Evolutionary conservation across 192 early-diverging fungal genomes (phyloP), one percentile per base, ranked within the genome.

Genomic region (Gamsiella multidivaricata): DNA sequence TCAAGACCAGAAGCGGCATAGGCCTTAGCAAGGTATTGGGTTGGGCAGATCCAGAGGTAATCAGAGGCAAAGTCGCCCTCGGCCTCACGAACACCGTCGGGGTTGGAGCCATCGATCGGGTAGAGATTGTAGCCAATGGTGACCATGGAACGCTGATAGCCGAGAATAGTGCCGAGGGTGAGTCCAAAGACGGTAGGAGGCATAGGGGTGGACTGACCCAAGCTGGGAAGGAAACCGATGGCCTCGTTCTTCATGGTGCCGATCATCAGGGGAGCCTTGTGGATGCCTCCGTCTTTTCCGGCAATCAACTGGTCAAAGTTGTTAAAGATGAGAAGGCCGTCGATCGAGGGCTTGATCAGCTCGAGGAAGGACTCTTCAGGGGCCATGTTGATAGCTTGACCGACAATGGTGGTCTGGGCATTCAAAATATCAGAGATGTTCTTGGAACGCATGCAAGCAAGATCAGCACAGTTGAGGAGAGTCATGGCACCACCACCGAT

Each of bases 221-320:
- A 56, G 31, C 65, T 63, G 20, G 74, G 74, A 23, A 78, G 66
- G 74, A 78, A 78, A 58, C 74, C 74, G n/a, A 51, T 54, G 33
- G 65, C 74, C 74, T 78, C 74, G 36, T 78, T 64, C 65, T 64
- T 62, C 74, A 78, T 78, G 65, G 74, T 78, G 42, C 74, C 74
- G 46, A 78, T 68, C 46, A 78, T 69, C 18, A 78, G 54, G 22
- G 74, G 74, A 25, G 69, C 74, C 61, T 78, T 64, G 20, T 41
- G 22, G 49, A 78, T 33, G 26, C 74, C 74, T 6, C 74, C 74
- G 47, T 69, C 47, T 46, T 78, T 78, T 26, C 74, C 74, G 17
- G 74, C 74, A 58, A 78, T 78, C 45, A 78, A 31, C 41, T 78
- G 58, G 34, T 78, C 74, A 78, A 78, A 78, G 65, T 78, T 67